Conservation (phyloP, 139 green algal genomes). For the Chlorella sp. region DNA sequence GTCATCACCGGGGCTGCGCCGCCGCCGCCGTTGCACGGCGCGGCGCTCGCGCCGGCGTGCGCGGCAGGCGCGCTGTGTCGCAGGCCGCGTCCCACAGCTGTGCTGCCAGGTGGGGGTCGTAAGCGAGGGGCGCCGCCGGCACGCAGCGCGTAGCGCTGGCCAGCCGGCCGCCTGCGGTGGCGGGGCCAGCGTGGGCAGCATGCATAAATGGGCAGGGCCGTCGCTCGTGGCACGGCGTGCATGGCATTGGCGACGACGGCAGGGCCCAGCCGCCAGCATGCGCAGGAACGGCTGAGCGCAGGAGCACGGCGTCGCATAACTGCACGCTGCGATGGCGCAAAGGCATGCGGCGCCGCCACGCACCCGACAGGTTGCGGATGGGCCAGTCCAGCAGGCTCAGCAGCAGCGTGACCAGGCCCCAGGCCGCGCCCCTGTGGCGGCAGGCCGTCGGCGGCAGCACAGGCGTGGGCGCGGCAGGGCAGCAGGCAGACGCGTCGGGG, state of each 20-base stretch:
- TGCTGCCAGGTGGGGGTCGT: slow-evolving; percentile 54
- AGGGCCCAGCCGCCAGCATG: background rate
- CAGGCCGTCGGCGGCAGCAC: too few relatives aligned
- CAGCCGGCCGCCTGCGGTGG: slow-evolving; percentile 24
- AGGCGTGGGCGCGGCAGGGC: too few relatives aligned
- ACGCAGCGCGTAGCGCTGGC: slow-evolving; percentile 40
- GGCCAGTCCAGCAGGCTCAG: slow-evolving; percentile 63
- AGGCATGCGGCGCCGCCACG: background rate
- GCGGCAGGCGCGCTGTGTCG: slow-evolving; percentile 47
- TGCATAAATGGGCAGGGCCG: background rate
- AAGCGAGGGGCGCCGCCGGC: slow-evolving; percentile 48
- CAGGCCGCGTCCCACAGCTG: slow-evolving; percentile 67
- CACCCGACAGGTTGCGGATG: slow-evolving; percentile 46
- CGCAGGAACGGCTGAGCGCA: background rate
- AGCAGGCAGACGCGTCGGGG: slow-evolving; percentile 9
- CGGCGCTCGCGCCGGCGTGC: slow-evolving; percentile 4
- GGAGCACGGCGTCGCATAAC: background rate
- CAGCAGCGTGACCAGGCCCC: slow-evolving; percentile 34
- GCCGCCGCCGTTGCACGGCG: too few relatives aligned
- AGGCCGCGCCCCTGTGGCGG: slow-evolving; percentile 37
- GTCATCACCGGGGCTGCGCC: too few relatives aligned
- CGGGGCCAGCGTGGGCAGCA: background rate
- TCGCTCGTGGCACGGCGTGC: background rate
- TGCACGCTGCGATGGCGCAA: background rate
- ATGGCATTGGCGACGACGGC: background rate